Conservation (phyloP, 2,329 filamentous ascomycete genomes). For the Aspergillus calidoustus region DNA sequence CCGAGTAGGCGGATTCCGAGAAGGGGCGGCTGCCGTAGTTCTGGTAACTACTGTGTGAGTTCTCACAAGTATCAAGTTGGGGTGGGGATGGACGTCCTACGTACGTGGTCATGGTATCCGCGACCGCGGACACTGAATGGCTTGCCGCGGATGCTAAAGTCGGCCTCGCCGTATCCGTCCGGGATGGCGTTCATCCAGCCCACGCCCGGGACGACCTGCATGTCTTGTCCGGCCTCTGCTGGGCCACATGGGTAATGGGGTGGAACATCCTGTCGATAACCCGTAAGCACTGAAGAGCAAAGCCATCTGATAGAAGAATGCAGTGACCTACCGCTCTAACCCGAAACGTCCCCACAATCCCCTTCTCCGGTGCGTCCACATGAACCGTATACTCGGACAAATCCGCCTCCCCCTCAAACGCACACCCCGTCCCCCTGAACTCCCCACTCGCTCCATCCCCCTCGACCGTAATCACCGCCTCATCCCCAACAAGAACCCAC, state of each 20-base stretch:
- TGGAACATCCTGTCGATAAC: constrained; percentile 4
- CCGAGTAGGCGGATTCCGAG: background rate
- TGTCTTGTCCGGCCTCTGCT: constrained; percentile 4
- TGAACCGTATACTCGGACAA: background rate
- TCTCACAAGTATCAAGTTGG: background rate
- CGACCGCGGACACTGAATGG: background rate
- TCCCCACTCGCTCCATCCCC: background rate
- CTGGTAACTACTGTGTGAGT: background rate
- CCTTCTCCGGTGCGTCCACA: background rate
- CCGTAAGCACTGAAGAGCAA: no score
- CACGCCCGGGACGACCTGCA: background rate
- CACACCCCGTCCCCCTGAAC: background rate
- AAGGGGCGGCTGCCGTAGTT: constrained; percentile 5
- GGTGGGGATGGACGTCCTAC: background rate
- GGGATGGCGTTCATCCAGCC: constrained; percentile 3
- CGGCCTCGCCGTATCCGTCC: background rate
- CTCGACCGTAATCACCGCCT: background rate
- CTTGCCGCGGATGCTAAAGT: background rate
- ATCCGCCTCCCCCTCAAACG: constrained; percentile 1
- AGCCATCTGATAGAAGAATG: no score
- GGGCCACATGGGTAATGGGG: constrained; percentile 1
- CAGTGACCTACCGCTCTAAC: background rate
- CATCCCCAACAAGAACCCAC: background rate
- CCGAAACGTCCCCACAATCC: background rate
- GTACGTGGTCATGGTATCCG: constrained; percentile 7